Base-by-base conservation (phyloP, 2,329 filamentous ascomycete genomes). In the Rugonectria rugulosa region DNA sequence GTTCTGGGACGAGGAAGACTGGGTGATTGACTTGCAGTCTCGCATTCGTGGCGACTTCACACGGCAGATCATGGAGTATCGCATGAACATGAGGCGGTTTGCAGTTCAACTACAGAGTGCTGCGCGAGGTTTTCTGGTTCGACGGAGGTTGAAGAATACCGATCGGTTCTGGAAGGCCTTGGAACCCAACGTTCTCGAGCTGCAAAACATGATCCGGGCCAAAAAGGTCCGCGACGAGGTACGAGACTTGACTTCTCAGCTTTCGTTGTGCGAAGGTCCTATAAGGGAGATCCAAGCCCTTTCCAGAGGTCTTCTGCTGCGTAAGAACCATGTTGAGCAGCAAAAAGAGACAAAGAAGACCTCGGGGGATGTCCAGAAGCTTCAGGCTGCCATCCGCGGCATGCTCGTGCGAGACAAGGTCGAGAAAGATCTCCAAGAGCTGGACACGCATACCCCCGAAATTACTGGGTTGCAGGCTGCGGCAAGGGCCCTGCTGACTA, bases 21-120 rank as follows among this genome's bases (percentile, higher is more conserved):
- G 83, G 72, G 75, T 99, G 23, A 77, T 94, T 37, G 89, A 96
- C 47, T 79, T 99, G 9, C 96, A 99, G 72, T 86, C 93, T 7
- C 86, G 89, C 32, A 89, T 98, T 51, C 87, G 95, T 56, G 96
- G 92, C 48, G 92, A 96, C 67, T 97, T 91, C 75, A 84, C 91
- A 2, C 83, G 94, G 40, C 92, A 97, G 71, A 85, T 98, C 53
- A 85, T 88, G 62, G 84, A 86, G 58, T 97, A 97, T 74, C 86
- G 90, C 42, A 78, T 95, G 53, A 85, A 88, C 62, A 97, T 97
- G 93, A 84, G 86, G 52, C 83, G 78, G 17, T 97, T 96, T 69
- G 91, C 93, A 3, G 79, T 90, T 23, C 81, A 86, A 58, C 81
- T 97, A 15, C 95, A 99, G 73, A 92, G 91, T 59, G 82, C 86